Conservation (phyloP, 768 basidiomycete genomes). For the Phylloporus arenicola region DNA sequence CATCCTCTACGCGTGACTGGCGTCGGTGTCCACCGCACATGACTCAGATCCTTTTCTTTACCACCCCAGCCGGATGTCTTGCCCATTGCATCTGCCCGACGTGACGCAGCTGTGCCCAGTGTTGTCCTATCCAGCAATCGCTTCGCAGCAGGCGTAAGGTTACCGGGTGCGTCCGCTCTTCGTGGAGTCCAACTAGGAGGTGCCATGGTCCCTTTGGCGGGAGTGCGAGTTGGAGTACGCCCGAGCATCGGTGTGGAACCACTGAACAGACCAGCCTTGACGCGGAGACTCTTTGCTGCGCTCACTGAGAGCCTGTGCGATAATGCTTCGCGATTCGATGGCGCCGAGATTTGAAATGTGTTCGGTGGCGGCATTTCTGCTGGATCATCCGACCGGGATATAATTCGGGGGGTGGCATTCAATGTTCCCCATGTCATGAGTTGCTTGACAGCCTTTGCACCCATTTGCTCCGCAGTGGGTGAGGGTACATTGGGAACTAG, state of each 20-base stretch:
- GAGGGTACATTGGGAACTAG: conserved; percentile 86
- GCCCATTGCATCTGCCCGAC: conserved; percentile 67
- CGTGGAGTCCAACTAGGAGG: conserved; percentile 80
- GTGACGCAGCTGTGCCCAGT: conserved; percentile 54
- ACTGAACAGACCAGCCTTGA: conserved; percentile 63
- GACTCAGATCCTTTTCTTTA: conserved; percentile 59
- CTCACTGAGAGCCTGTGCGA: conserved; percentile 77
- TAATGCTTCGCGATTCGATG: conserved; percentile 73
- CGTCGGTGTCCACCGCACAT: conserved; percentile 77
- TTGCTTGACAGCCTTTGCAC: conserved; percentile 78
- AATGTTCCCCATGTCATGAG: conserved; percentile 98
- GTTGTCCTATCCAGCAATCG: conserved; percentile 70
- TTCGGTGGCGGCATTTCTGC: conserved; percentile 40
- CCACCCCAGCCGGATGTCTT: conserved; percentile 51
- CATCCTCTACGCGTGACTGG: conserved; percentile 39
- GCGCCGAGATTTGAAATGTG: conserved; percentile 74
- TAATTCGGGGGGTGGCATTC: conserved; percentile 83
- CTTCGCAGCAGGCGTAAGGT: conserved; percentile 81
- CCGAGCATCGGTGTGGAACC: conserved; percentile 26
- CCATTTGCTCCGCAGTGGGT: conserved; percentile 77
- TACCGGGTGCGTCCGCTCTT: conserved; percentile 64
- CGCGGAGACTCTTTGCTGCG: conserved; percentile 75
- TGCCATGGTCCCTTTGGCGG: conserved; percentile 50
- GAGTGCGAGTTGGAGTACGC: conserved; percentile 34
- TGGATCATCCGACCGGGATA: conserved; percentile 57